A percentile compares a stretch with the other conserved stretches of the same genome.
These are phyloP conservation scores for Acorus gramineus DNA, from an alignment of 106 monocot genomes.

Conservation along the genomic window DNA sequence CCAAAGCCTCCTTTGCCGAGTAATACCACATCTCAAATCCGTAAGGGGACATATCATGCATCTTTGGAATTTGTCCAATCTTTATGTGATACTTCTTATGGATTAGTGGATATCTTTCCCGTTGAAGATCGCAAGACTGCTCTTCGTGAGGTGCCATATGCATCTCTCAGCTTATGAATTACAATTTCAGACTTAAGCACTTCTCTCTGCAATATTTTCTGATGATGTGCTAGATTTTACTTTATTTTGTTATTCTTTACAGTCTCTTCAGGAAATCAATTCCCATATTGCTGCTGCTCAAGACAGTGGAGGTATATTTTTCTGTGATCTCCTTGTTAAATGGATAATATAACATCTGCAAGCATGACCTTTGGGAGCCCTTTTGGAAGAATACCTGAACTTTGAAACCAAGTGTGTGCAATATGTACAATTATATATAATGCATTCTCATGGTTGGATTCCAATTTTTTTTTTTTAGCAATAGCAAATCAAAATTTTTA, in stretches of 20 bases:
- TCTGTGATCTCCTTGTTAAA: constrained; percentile 3
- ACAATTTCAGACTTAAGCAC: not conserved
- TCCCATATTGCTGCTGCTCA: constrained; percentile 57
- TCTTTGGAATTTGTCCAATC: constrained; percentile 94
- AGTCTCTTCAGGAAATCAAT: constrained; percentile 91
- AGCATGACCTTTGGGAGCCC: no score
- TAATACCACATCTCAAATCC: constrained; percentile 56
- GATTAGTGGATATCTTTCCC: constrained; percentile 95
- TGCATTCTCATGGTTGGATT: no score
- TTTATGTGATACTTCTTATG: constrained; percentile 96
- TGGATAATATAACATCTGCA: no score
- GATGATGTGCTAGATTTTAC: constrained; percentile 2
- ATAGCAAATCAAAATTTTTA: no score
- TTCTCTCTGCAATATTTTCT: constrained; percentile 2
- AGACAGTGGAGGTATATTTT: constrained; percentile 69
- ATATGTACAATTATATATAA: no score
- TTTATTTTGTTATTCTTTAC: constrained; percentile 6
- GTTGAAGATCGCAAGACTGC: constrained; percentile 95
- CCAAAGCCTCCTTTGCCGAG: constrained; percentile 92
- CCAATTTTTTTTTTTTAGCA: no score
- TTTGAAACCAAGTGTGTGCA: no score
- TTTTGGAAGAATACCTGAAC: no score
- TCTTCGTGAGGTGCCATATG: constrained; percentile 62
- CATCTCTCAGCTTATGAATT: not conserved
- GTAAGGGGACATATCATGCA: constrained; percentile 82